Evolutionary conservation across 2,329 filamentous ascomycete genomes (phyloP).

Genomic region (Daldinia sp.): DNA sequence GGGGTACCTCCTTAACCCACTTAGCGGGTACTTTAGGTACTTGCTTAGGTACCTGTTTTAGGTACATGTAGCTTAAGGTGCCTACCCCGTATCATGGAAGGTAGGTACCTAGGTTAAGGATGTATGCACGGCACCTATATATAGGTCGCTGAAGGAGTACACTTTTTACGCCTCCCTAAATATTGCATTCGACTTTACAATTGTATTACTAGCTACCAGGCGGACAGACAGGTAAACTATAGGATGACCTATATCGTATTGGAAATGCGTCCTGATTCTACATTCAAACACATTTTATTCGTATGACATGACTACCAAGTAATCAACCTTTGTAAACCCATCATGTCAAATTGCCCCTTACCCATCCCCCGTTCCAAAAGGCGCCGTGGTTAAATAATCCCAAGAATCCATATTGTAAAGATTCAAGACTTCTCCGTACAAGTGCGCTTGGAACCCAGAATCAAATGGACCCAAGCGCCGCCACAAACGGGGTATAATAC

Average conservation of each 20-base stretch:
- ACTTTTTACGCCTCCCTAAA: no score
- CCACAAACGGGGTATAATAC: constrained; percentile 28
- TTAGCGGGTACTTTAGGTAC: background rate
- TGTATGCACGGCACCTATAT: no score
- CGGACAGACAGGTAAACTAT: no score
- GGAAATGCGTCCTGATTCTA: no score
- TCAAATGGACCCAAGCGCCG: constrained; percentile 12
- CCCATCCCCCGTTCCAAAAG: background rate
- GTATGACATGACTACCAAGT: no score
- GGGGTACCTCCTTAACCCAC: background rate
- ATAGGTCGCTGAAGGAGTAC: no score
- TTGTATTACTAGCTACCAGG: no score
- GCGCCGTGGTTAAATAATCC: background rate
- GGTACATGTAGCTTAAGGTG: no score
- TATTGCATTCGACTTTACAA: no score
- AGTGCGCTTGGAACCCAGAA: constrained; percentile 1
- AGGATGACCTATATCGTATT: background rate
- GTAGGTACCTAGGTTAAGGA: background rate
- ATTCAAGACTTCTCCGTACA: background rate
- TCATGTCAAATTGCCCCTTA: constrained; percentile 13
- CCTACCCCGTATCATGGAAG: background rate
- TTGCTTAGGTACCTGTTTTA: background rate
- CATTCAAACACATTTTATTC: background rate
- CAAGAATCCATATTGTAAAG: background rate
- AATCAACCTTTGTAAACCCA: background rate